Percentiles rank a stretch among this genome's conserved stretches.
Evolutionary conservation across 495 filamentous ascomycete species (phyloP).

Genomic region (Ramalina intermedia): DNA sequence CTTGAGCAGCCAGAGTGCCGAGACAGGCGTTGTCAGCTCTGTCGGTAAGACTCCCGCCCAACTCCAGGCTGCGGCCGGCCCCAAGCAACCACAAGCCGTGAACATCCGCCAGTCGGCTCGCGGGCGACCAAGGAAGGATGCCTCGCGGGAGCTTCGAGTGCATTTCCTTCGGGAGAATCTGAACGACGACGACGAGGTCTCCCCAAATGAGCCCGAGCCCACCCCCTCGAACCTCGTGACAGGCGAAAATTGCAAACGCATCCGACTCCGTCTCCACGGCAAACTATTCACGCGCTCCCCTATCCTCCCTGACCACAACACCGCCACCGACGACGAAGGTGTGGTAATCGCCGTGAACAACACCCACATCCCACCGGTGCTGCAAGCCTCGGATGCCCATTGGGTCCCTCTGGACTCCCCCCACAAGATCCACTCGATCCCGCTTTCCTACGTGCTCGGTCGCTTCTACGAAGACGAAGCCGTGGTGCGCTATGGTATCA

Average conservation of each 20-base stretch:
- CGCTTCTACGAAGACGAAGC: conserved; percentile 6
- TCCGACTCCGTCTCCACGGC: neutral
- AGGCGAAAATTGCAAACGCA: neutral
- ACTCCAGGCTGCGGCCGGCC: too few species aligned
- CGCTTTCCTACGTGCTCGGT: neutral
- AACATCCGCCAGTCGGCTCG: too few species aligned
- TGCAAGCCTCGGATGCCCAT: neutral
- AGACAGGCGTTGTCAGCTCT: too few species aligned
- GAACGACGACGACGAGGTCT: too few species aligned
- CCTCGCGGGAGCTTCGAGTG: too few species aligned
- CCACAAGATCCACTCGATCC: neutral
- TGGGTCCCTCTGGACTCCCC: neutral
- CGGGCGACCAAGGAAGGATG: too few species aligned
- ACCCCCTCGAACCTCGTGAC: neutral
- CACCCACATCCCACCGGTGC: neutral
- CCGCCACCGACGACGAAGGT: neutral
- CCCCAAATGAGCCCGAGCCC: neutral
- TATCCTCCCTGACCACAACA: neutral
- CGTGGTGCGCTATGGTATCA: neutral
- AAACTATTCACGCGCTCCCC: neutral
- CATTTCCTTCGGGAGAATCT: too few species aligned
- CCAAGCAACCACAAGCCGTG: too few species aligned
- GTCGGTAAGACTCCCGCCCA: too few species aligned
- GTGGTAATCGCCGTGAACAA: neutral
- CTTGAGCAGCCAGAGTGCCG: too few species aligned